These are phyloP conservation scores for Rhododendron griersonianum DNA, from an alignment of 148 eudicot species.

Conservation along the genomic window DNA sequence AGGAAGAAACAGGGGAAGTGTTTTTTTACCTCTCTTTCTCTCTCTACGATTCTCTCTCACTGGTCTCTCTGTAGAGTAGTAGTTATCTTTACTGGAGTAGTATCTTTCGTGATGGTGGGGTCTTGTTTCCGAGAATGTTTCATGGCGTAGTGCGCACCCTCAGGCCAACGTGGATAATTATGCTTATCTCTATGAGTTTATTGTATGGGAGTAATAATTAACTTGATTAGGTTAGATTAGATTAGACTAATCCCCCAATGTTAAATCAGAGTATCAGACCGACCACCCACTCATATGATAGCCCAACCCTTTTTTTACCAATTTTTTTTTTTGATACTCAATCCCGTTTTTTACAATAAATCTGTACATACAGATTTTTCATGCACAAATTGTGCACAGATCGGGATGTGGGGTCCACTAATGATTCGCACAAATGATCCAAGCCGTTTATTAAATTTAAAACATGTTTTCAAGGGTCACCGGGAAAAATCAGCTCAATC, in stretches of 20 bases:
- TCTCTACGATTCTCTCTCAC: not conserved
- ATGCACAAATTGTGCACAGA: no score
- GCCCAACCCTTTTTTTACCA: no score
- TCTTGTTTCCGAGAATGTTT: constrained; percentile 9
- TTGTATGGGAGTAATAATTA: not conserved
- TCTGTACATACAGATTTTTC: no score
- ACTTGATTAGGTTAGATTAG: not conserved
- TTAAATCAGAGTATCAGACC: not conserved
- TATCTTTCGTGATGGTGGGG: not conserved
- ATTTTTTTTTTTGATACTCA: no score
- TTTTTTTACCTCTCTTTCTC: not conserved
- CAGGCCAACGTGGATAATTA: not conserved
- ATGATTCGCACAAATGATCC: no score
- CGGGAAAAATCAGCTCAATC: no score
- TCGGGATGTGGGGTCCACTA: no score
- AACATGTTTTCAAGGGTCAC: no score
- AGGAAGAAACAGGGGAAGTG: not conserved
- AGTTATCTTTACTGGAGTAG: not conserved
- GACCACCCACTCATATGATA: not conserved
- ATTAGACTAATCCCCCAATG: not conserved
- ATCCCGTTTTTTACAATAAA: no score
- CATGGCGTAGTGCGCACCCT: constrained; percentile 8
- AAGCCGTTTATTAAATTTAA: no score
- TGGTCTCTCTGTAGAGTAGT: not conserved
- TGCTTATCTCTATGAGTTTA: not conserved